Base-by-base conservation (phyloP, 306 rosid species). In the Lathyrus aphaca region DNA sequence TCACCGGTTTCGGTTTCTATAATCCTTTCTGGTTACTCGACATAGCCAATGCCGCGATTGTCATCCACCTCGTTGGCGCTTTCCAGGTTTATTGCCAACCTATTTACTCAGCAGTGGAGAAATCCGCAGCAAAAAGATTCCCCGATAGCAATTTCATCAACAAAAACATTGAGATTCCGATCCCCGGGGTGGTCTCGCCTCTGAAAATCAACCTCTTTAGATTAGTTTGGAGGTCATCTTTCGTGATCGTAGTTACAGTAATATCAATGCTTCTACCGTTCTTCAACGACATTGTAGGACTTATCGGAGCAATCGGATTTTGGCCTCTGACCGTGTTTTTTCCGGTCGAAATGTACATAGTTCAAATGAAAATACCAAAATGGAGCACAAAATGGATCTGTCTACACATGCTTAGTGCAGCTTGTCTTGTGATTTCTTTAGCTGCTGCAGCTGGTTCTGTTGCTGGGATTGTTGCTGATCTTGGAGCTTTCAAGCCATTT, bases 301-400 rank as follows among this genome's bases (percentile, higher is more conserved):
- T 82, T 2, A 61, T 82, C 13, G 86, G 86, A 32, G 82, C 86
- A 1, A 11, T 82, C 43, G 82, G 42, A 6, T 82, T 82, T 66
- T 82, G 86, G 86, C 86, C 86, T 7, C 77, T 82, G 3, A 82
- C 86, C 2, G 86, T 82, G 12, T 82, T 48, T 78, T 74, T 82
- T 43, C 86, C 86, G 0, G 74, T 78, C 48, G 80, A 70, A 55
- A 82, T 82, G 86, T 82, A 82, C 29, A 74, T 82, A 7, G 55
- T 0, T 11, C 86, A 82, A 18, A 66, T 19, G 59, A 65, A 38
- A 66, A 66, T 78, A 56, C 72, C 72, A 51, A 82, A 66, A 55
- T 74, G 72, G 75, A 65, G 68, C 75, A 35, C 30, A 9, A 78
- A 61, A 46, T 82, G 83, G 82, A 19, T 82, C 10, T 59, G 78